Percentiles rank a stretch among this genome's conserved stretches.
Conservation (phyloP, 306 rosid species). For the Urtica urens region DNA sequence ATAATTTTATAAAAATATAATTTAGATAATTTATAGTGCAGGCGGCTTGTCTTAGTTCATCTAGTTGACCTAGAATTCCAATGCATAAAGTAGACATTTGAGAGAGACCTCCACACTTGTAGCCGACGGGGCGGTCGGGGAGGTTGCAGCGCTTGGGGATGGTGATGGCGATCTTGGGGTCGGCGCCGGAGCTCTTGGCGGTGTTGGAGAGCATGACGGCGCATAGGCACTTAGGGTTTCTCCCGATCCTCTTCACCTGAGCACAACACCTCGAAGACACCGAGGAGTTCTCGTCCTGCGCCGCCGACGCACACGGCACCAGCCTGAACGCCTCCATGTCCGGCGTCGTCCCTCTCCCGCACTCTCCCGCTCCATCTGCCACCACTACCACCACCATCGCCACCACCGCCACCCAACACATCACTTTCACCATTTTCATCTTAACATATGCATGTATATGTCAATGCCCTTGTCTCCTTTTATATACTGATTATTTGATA, state of each 20-base stretch:
- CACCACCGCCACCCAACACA: too few species aligned
- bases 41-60: too few species aligned
- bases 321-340: slow-evolving; percentile 38
- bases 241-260: slow-evolving; percentile 32
- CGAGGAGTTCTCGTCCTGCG: slow-evolving; percentile 19
- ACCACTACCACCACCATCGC: too few species aligned
- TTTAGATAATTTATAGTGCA: background rate
- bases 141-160: slow-evolving; percentile 46
- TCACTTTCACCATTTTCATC: too few species aligned
- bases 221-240: slow-evolving; percentile 35
- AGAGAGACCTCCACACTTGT: slow-evolving; percentile 43
- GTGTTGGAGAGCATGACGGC: slow-evolving; percentile 37
- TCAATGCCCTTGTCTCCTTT: too few species aligned
- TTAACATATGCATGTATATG: too few species aligned
- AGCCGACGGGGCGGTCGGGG: slow-evolving; percentile 32
- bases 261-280: slow-evolving; percentile 38
- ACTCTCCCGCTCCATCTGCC: slow-evolving; percentile 35
- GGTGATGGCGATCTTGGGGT: slow-evolving; percentile 37
- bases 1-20: background rate
- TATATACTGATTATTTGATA: too few species aligned
- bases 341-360: slow-evolving; percentile 28
- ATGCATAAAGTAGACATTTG: too few species aligned
- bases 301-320: slow-evolving; percentile 34
- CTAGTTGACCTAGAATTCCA: background rate
- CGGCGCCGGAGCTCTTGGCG: slow-evolving; percentile 26